These are phyloP conservation scores for Tricholomella constricta DNA, from an alignment of 768 basidiomycete species.

Conservation along the genomic window DNA sequence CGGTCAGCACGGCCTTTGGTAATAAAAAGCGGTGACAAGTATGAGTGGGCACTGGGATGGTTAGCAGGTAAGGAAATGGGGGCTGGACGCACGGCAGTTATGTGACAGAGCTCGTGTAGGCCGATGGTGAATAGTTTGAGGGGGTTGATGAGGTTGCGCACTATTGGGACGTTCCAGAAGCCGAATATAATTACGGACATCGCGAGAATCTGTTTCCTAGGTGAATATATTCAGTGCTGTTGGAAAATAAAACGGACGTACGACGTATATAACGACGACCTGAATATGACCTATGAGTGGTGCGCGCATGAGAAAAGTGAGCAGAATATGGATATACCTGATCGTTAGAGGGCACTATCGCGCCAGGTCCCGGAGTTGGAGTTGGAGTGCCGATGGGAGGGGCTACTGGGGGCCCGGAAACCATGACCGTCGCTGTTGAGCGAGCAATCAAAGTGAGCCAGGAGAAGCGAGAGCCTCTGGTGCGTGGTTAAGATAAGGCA, in stretches of 20 bases:
- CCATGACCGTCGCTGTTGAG: constrained; percentile 18
- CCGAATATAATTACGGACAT: constrained; percentile 87
- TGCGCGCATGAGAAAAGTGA: constrained; percentile 11
- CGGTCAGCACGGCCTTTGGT: constrained; percentile 71
- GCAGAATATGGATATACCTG: constrained; percentile 49
- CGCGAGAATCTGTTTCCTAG: constrained; percentile 63
- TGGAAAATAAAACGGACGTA: constrained; percentile 37
- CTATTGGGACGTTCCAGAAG: constrained; percentile 85
- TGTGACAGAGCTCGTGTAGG: constrained; percentile 88
- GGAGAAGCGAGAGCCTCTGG: too few relatives aligned
- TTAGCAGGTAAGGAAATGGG: background rate
- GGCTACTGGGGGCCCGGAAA: constrained; percentile 44
- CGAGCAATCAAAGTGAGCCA: background rate
- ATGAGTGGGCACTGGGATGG: constrained; percentile 7
- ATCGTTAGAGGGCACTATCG: constrained; percentile 67
- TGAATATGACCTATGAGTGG: constrained; percentile 33
- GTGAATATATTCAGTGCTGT: background rate
- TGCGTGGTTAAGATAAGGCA: too few relatives aligned
- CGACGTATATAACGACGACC: constrained; percentile 78
- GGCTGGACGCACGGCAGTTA: constrained; percentile 58
- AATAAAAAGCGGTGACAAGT: too few relatives aligned
- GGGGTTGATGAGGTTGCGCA: constrained; percentile 77
- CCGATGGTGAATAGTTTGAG: constrained; percentile 88
- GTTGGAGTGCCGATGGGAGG: constrained; percentile 41
- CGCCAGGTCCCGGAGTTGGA: constrained; percentile 34